Conservation (phyloP, 805 yeast species). For the Saccharomyces eubayanus region DNA sequence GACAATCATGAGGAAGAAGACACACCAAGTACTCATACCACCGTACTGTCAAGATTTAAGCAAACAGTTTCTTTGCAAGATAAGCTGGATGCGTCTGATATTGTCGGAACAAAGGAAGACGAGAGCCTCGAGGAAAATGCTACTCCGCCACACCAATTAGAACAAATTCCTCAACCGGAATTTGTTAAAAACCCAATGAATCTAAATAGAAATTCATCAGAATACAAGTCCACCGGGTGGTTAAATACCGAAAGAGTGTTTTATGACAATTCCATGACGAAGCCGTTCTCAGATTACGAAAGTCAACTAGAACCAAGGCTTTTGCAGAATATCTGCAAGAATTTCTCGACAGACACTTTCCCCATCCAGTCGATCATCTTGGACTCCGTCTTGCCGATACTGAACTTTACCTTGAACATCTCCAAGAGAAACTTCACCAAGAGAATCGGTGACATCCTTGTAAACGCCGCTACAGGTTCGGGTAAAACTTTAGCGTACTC, state of each 20-base stretch:
- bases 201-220: constrained; percentile 25
- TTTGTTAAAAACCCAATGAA: constrained; percentile 7
- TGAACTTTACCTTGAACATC: constrained; percentile 17
- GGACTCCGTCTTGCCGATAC: constrained; percentile 20
- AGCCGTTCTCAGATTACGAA: constrained; percentile 15
- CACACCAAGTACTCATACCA: constrained; percentile 34
- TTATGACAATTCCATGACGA: constrained; percentile 24
- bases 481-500: constrained; percentile 90
- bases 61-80: constrained; percentile 34
- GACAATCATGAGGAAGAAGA: constrained; percentile 6
- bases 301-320: constrained; percentile 23
- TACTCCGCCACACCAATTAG: constrained; percentile 35
- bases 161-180: constrained; percentile 81
- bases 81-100: constrained; percentile 14
- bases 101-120: constrained; percentile 5
- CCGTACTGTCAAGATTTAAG: constrained; percentile 47
- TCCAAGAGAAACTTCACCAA: constrained; percentile 39
- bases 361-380: constrained; percentile 29
- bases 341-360: constrained; percentile 24
- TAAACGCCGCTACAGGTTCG: constrained; percentile 92
- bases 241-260: constrained; percentile 20
- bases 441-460: constrained; percentile 66
- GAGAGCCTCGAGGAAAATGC: constrained; percentile 16
- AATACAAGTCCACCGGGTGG: constrained; percentile 35
- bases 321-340: constrained; percentile 25